Conservation (phyloP, 1,284 basidiomycete genomes). For the Fistulinella staudtii region DNA sequence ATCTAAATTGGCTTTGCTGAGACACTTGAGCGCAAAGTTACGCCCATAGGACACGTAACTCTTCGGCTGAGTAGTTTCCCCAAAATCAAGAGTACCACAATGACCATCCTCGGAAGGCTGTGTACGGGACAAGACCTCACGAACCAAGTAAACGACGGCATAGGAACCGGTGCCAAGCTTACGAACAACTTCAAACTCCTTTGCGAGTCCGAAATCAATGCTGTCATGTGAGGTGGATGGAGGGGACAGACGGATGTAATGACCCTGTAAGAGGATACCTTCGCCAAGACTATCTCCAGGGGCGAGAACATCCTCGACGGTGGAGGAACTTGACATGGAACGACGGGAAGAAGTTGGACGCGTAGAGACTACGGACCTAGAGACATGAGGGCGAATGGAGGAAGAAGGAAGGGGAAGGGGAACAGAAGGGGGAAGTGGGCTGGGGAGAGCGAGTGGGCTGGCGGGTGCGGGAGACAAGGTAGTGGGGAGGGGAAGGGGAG, state of each 20-base stretch:
- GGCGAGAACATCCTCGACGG: slow-evolving; percentile 60
- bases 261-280: slow-evolving; percentile 59
- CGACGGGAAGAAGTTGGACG: slow-evolving; percentile 20
- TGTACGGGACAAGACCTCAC: slow-evolving; percentile 70
- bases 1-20: slow-evolving; percentile 90
- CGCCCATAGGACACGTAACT: slow-evolving; percentile 62
- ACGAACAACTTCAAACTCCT: slow-evolving; percentile 79
- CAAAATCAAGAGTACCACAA: slow-evolving; percentile 58
- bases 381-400: slow-evolving; percentile 26
- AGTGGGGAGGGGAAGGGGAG: slow-evolving; percentile 25
- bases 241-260: slow-evolving; percentile 54
- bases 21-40: slow-evolving; percentile 94
- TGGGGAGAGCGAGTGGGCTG: slow-evolving; percentile 25
- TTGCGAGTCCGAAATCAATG: slow-evolving; percentile 48
- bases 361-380: slow-evolving; percentile 18
- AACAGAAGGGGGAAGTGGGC: slow-evolving; percentile 18
- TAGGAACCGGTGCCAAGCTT: slow-evolving; percentile 87
- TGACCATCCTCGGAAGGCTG: slow-evolving; percentile 59
- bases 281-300: slow-evolving; percentile 70
- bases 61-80: slow-evolving; percentile 40
- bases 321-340: slow-evolving; percentile 43
- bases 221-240: slow-evolving; percentile 24
- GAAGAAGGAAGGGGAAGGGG: slow-evolving; percentile 28
- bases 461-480: slow-evolving; percentile 26
- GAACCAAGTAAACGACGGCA: slow-evolving; percentile 90